Percentiles rank a stretch among this genome's conserved stretches.
phyloP scores from a whole-genome alignment of 495 filamentous ascomycete genomes.

The Penicillium argentinense region DNA sequence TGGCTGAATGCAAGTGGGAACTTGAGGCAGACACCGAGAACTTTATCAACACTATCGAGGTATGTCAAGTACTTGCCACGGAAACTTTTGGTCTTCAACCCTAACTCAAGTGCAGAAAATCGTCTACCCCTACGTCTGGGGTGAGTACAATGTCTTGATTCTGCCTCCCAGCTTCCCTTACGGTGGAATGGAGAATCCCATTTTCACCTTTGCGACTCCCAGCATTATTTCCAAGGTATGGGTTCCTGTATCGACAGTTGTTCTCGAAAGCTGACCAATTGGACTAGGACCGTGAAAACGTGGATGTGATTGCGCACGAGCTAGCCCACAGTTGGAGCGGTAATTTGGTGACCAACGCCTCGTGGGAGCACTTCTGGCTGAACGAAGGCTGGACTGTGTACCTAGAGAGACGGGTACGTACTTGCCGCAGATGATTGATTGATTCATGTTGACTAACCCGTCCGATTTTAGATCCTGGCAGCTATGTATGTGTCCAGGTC shows the following conservation, averaged over 20 bases:
- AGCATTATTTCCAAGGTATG: slow-evolving; percentile 77
- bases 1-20: slow-evolving; percentile 83
- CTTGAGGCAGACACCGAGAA: slow-evolving; percentile 85
- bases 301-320: slow-evolving; percentile 97
- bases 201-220: slow-evolving; percentile 91
- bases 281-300: slow-evolving; percentile 74
- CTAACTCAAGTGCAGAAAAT: slow-evolving; percentile 50
- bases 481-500: slow-evolving; percentile 23
- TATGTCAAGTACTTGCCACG: slow-evolving; percentile 12
- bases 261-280: neutral
- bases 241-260: neutral
- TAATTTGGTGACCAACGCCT: slow-evolving; percentile 85
- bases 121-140: slow-evolving; percentile 88
- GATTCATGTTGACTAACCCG: slow-evolving; percentile 4
- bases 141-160: slow-evolving; percentile 89
- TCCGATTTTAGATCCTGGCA: slow-evolving; percentile 25
- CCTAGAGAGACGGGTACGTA: slow-evolving; percentile 71
- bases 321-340: slow-evolving; percentile 90
- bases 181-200: slow-evolving; percentile 90
- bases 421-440: neutral
- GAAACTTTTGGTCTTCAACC: neutral
- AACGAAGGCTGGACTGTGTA: slow-evolving; percentile 98
- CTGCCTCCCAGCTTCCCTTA: slow-evolving; percentile 90
- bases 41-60: slow-evolving; percentile 85
- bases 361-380: slow-evolving; percentile 97